A percentile compares a stretch with the other conserved stretches of the same genome.
These are phyloP conservation scores for Xanthoconium stramineum DNA, from an alignment of 768 basidiomycete genomes.

Conservation along the genomic window DNA sequence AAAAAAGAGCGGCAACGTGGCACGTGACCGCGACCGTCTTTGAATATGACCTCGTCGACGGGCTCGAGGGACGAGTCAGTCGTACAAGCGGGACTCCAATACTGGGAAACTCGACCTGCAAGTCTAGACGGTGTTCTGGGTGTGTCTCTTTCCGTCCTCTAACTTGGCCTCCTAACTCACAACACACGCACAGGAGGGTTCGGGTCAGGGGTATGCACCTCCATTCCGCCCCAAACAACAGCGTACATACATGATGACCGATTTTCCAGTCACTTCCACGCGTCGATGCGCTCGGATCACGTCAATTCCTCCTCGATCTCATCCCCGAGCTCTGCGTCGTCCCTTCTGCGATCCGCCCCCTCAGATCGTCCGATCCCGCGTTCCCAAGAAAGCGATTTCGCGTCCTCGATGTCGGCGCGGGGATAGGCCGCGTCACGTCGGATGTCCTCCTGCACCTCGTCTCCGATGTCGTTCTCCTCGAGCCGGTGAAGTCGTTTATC, in stretches of 20 bases:
- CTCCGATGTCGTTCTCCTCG: conserved; percentile 82
- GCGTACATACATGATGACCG: background rate
- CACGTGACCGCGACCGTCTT: conserved; percentile 10
- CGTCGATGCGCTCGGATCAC: conserved; percentile 85
- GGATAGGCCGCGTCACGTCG: conserved; percentile 88
- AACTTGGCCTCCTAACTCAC: background rate
- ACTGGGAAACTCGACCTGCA: conserved; percentile 83
- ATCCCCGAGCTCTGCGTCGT: conserved; percentile 78
- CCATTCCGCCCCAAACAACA: background rate
- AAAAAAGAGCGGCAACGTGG: background rate
- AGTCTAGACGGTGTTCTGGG: conserved; percentile 87
- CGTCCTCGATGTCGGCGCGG: conserved; percentile 91
- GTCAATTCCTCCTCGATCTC: conserved; percentile 81
- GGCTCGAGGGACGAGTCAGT: conserved; percentile 44
- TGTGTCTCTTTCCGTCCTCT: conserved; percentile 20
- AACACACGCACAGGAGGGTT: conserved; percentile 39
- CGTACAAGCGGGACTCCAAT: conserved; percentile 74
- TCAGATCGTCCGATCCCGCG: conserved; percentile 23
- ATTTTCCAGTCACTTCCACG: conserved; percentile 72
- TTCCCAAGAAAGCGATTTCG: conserved; percentile 46
- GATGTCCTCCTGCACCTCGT: conserved; percentile 89
- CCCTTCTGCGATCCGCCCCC: conserved; percentile 64
- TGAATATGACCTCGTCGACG: conserved; percentile 5
- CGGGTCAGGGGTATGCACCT: conserved; percentile 47
- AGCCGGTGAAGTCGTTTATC: conserved; percentile 81